These are phyloP conservation scores for Pseudopyrenochaeta lycopersici DNA, from an alignment of 2,329 filamentous ascomycete species.

Conservation along the genomic window DNA sequence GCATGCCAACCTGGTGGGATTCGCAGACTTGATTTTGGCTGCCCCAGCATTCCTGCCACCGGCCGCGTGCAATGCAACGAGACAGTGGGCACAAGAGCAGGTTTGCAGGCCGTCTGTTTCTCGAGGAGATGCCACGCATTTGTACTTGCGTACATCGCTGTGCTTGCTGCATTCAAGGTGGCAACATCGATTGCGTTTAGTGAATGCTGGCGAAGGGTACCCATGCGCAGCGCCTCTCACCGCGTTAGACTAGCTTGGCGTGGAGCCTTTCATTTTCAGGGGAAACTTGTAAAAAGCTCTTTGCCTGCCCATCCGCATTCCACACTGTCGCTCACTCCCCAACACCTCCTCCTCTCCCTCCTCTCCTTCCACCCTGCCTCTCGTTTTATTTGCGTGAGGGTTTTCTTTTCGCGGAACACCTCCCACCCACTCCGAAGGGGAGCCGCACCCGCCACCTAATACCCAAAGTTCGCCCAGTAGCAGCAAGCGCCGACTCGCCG, in stretches of 20 bases:
- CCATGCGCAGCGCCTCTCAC: slow-evolving; percentile 31
- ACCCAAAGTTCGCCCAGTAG: slow-evolving; percentile 16
- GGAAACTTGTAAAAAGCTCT: slow-evolving; percentile 42
- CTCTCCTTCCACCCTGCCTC: slow-evolving; percentile 36
- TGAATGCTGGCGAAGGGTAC: slow-evolving; percentile 33
- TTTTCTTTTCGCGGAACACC: slow-evolving; percentile 7
- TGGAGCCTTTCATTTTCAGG: slow-evolving; percentile 39
- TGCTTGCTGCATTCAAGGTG: slow-evolving; percentile 25
- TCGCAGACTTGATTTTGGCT: slow-evolving; percentile 20
- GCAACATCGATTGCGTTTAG: slow-evolving; percentile 26
- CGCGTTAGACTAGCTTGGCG: slow-evolving; percentile 37
- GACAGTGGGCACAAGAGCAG: background rate
- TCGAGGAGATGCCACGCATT: background rate
- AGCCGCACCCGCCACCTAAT: slow-evolving; percentile 33
- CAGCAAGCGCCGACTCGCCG: slow-evolving; percentile 40
- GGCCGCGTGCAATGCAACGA: slow-evolving; percentile 10
- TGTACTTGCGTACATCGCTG: slow-evolving; percentile 1
- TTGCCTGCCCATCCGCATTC: slow-evolving; percentile 41
- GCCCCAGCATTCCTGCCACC: slow-evolving; percentile 20
- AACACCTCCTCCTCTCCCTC: slow-evolving; percentile 31
- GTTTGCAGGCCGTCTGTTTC: background rate
- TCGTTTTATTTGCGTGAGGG: slow-evolving; percentile 28
- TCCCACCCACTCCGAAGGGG: slow-evolving; percentile 25
- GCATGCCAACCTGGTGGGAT: slow-evolving; percentile 22
- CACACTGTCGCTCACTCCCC: slow-evolving; percentile 41